Percentiles rank a stretch among this genome's conserved stretches.
phyloP scores from a whole-genome alignment of 2,329 filamentous ascomycete genomes.

The Tolypocladium inflatum region DNA sequence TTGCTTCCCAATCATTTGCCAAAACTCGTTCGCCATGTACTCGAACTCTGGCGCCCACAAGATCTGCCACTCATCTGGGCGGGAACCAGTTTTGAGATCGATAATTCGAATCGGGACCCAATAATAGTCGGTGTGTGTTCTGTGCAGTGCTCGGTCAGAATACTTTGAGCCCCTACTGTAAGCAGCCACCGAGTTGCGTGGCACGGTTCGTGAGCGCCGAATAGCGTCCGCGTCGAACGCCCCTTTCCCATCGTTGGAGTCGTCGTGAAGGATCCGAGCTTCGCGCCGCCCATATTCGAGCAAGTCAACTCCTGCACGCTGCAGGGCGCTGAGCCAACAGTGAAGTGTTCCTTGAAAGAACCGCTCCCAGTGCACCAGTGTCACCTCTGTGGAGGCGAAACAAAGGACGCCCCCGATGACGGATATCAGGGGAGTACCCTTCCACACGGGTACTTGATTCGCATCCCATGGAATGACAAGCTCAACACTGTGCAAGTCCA shows the following conservation, averaged over 20 bases:
- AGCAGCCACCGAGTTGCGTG: neutral
- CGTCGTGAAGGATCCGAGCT: neutral
- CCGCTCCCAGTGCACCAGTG: neutral
- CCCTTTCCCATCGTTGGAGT: neutral
- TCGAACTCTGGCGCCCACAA: neutral
- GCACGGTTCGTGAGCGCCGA: neutral
- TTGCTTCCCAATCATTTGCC: neutral
- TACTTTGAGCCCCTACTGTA: fast-evolving
- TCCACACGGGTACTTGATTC: neutral
- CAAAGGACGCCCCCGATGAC: neutral
- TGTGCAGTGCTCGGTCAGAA: neutral
- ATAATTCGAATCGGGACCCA: neutral
- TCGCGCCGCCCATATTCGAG: neutral
- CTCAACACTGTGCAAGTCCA: neutral
- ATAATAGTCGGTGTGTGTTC: neutral
- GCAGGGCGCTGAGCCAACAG: neutral
- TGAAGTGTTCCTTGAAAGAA: neutral
- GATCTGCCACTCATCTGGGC: neutral
- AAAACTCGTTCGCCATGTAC: neutral
- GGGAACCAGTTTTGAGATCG: neutral
- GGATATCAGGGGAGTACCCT: neutral
- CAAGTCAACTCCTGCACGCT: neutral
- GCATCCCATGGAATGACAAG: neutral
- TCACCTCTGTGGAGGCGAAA: neutral
- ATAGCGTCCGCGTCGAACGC: neutral